Evolutionary conservation across 768 basidiomycete genomes (phyloP).

Genomic region (Panaeolus cyanescens): DNA sequence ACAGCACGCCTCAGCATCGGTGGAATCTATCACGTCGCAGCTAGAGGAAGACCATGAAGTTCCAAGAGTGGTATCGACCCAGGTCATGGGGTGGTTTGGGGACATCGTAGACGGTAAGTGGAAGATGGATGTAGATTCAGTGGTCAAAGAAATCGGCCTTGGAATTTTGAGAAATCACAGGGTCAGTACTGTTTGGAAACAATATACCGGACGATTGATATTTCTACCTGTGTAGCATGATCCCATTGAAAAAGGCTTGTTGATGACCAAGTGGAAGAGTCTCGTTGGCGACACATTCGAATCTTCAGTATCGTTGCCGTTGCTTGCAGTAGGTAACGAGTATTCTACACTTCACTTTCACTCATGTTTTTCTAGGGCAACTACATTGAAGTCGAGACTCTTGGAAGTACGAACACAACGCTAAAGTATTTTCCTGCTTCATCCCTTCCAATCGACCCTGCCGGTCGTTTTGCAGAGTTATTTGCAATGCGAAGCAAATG

Average conservation of each 20-base stretch:
- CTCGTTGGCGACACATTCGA: conserved; percentile 82
- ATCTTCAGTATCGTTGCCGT: conserved; percentile 53
- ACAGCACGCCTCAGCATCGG: conserved; percentile 49
- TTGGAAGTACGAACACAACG: conserved; percentile 31
- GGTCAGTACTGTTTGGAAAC: conserved; percentile 32
- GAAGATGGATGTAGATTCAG: conserved; percentile 60
- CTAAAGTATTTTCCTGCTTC: conserved; percentile 80
- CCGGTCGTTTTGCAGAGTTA: conserved; percentile 82
- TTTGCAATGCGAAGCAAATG: conserved; percentile 81
- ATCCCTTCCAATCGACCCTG: conserved; percentile 73
- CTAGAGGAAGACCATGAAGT: conserved; percentile 79
- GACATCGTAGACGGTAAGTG: conserved; percentile 54
- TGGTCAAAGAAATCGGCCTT: conserved; percentile 77
- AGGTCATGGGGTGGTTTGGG: conserved; percentile 87
- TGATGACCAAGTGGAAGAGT: conserved; percentile 69
- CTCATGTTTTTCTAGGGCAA: conserved; percentile 58
- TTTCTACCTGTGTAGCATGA: conserved; percentile 46
- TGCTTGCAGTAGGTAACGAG: conserved; percentile 62
- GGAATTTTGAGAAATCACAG: conserved; percentile 67
- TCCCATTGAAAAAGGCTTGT: conserved; percentile 52
- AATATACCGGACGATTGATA: background rate
- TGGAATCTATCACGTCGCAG: conserved; percentile 58
- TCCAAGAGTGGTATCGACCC: conserved; percentile 55
- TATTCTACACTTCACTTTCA: background rate
- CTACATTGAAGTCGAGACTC: conserved; percentile 53